Evolutionary conservation across 306 rosid genomes (phyloP).

Genomic region (Lathyrus aphaca): DNA sequence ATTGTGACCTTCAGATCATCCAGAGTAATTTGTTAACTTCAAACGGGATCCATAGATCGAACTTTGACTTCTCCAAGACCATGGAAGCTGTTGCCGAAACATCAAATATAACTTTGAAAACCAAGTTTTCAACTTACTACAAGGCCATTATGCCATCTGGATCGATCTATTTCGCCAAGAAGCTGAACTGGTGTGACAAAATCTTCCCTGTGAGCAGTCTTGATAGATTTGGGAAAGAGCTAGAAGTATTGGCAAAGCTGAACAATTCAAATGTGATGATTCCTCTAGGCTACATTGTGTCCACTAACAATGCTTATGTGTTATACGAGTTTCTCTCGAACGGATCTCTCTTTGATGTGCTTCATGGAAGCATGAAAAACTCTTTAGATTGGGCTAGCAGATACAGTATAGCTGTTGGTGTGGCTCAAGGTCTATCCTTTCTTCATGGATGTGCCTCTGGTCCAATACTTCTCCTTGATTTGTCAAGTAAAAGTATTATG

Average conservation of each 20-base stretch:
- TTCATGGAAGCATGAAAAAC: conserved; percentile 59
- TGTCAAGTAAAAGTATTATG: conserved; percentile 77
- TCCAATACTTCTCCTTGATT: conserved; percentile 83
- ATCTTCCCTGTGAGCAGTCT: conserved; percentile 62
- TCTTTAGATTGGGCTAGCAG: conserved; percentile 86
- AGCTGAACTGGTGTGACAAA: conserved; percentile 82
- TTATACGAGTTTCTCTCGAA: conserved; percentile 70
- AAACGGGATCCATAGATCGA: conserved; percentile 71
- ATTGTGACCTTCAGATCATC: conserved; percentile 46
- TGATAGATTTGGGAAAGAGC: conserved; percentile 59
- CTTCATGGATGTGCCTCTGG: conserved; percentile 75
- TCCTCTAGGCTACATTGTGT: conserved; percentile 75
- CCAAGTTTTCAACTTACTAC: conserved; percentile 83
- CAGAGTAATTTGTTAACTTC: conserved; percentile 62
- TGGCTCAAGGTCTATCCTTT: conserved; percentile 88
- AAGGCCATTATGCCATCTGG: conserved; percentile 79
- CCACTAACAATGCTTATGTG: conserved; percentile 67
- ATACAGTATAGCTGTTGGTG: conserved; percentile 86
- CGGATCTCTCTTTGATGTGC: conserved; percentile 74
- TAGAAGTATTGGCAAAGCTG: conserved; percentile 68
- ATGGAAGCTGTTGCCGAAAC: conserved; percentile 67
- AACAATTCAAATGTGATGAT: conserved; percentile 93
- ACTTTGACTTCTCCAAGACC: conserved; percentile 71
- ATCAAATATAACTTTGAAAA: conserved; percentile 65
- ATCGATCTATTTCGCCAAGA: conserved; percentile 75